Base-by-base conservation (phyloP, 805 yeast species). In the Saccharomycopsis microspora region DNA sequence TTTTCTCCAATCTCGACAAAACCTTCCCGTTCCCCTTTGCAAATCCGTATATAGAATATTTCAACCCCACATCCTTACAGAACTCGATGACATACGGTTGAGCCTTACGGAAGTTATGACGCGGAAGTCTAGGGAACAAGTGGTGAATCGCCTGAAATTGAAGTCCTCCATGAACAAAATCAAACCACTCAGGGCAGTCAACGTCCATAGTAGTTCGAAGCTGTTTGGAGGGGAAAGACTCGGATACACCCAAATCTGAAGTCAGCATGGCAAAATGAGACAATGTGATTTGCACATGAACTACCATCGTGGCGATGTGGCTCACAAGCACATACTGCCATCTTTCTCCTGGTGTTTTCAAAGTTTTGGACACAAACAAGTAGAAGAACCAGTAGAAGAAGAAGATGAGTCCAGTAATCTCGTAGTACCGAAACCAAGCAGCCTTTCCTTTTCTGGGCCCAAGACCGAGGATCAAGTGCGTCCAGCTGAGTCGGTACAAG, bases 231-330 rank as follows among this genome's bases (percentile, higher is more conserved):
- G 81, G 76, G 58, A 87, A 87, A 5, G 87, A 72, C 61, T 87
- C 96, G 40, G 81, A 73, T 5, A 77, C 74, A 1, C 96, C 96
- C 11, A 87, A 66, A 58, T 87, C 95, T 4, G 93, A 73, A 0
- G 96, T 88, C 1, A 95, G 84, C 95, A 87, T 88, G 36, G 95
- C 95, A 67, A 87, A 87, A 62, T 87, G 96, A 9, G 89, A 80
- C 40, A 87, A 70, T 0, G 95, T 85, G 64, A 87, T 87, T 61
- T 88, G 96, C 33, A 87, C 95, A 62, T 87, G 96, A n/a, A 87
- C 90, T 37, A 89, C 72, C 94, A 86, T 85, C 3, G 96, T 84
- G 8, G 85, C 74, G 5, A 85, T 59, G 57, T 87, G 95, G 39
- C 89, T 80, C 4, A 85, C 76, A 70, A 86, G 57, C 10, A 88